Evolutionary conservation across 2,329 filamentous ascomycete species (phyloP).

Genomic region (Fusarium neocosmosporiellum): DNA sequence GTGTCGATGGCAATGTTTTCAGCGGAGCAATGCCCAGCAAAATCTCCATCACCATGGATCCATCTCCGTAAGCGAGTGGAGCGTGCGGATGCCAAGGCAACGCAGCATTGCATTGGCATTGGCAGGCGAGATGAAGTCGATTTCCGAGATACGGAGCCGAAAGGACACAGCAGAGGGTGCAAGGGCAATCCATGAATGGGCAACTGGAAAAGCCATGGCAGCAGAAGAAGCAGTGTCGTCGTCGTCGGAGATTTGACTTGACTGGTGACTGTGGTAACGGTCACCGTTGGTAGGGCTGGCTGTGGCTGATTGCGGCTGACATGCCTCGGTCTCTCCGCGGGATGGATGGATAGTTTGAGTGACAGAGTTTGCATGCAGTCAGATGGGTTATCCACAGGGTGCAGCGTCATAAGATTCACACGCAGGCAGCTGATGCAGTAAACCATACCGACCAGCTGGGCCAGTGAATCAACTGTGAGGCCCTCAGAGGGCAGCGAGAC

Average conservation of each 20-base stretch:
- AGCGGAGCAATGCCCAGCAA: neutral
- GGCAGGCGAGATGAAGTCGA: conserved; percentile 25
- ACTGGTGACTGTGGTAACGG: conserved; percentile 17
- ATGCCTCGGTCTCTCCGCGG: conserved; percentile 33
- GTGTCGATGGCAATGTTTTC: neutral
- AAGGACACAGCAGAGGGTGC: neutral
- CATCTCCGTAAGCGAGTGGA: neutral
- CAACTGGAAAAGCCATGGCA: neutral
- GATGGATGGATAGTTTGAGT: conserved; percentile 1
- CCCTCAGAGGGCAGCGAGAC: neutral
- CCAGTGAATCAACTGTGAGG: neutral
- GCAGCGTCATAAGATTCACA: neutral
- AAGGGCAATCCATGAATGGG: conserved; percentile 4
- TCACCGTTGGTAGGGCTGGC: conserved; percentile 8
- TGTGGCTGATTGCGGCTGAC: conserved; percentile 35
- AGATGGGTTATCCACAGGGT: conserved; percentile 30
- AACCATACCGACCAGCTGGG: neutral
- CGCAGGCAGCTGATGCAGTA: neutral
- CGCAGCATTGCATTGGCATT: conserved; percentile 6
- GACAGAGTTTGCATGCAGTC: conserved; percentile 25
- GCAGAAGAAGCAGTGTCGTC: neutral
- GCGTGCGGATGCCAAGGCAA: conserved; percentile 19
- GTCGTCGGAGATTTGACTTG: neutral
- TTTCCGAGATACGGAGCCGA: conserved; percentile 11
- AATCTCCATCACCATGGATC: neutral